Evolutionary conservation across 169 alveolate genomes (phyloP).

Genomic region (Theileria parva): DNA sequence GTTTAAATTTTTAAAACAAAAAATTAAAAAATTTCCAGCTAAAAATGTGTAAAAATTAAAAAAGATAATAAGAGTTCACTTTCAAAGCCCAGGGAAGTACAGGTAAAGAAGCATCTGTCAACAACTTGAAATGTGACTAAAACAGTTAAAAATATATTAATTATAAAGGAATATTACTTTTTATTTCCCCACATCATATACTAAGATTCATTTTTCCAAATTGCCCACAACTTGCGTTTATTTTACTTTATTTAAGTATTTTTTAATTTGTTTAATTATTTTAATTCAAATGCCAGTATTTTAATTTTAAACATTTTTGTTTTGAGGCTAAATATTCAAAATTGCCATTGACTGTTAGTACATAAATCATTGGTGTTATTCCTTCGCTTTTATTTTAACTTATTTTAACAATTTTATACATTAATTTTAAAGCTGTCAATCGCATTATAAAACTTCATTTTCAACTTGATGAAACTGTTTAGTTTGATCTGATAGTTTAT

Average conservation of each 20-base stretch:
- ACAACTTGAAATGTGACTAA: neutral
- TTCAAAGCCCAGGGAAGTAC: neutral
- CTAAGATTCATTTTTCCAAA: neutral
- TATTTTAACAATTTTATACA: neutral
- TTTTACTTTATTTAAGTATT: neutral
- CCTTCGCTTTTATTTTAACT: neutral
- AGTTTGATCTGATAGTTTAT: neutral
- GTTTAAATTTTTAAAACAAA: neutral
- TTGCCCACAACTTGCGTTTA: neutral
- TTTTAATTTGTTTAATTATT: no score
- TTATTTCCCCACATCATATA: slow-evolving; percentile 10
- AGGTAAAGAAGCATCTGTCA: neutral
- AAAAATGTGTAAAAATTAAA: neutral
- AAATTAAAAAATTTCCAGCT: neutral
- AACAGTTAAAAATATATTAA: neutral
- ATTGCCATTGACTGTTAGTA: neutral
- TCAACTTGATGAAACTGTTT: neutral
- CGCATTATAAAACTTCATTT: neutral
- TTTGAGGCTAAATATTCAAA: neutral
- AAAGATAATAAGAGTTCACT: neutral
- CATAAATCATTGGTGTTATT: neutral
- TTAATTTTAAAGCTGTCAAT: neutral
- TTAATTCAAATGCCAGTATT: neutral
- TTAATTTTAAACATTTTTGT: neutral
- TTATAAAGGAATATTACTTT: neutral